Conservation (phyloP, 495 filamentous ascomycete species). For the Cudoniella acicularis region DNA sequence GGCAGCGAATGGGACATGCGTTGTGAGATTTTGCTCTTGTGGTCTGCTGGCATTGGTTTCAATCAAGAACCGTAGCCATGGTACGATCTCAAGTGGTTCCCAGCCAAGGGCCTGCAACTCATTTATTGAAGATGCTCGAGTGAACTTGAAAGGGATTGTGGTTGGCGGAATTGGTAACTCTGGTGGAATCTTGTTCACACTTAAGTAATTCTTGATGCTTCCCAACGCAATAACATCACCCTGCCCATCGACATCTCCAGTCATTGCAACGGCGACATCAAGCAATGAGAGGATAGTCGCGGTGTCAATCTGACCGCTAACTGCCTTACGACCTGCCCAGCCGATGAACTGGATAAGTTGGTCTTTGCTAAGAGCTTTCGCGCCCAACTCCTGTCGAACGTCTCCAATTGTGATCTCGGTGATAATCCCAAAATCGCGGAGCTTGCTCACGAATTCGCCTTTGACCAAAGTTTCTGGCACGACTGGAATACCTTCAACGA, state of each 20-base stretch:
- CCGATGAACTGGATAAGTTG: constrained; percentile 78
- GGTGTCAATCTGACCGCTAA: constrained; percentile 62
- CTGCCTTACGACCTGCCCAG: constrained; percentile 71
- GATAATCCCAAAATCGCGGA: constrained; percentile 76
- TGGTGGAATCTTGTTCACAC: constrained; percentile 67
- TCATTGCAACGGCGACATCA: constrained; percentile 73
- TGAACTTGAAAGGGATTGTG: constrained; percentile 75
- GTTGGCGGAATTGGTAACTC: constrained; percentile 79
- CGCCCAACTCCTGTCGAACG: constrained; percentile 73
- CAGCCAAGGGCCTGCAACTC: constrained; percentile 79
- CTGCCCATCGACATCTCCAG: constrained; percentile 56
- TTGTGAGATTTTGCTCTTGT: constrained; percentile 58
- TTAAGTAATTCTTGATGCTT: constrained; percentile 70
- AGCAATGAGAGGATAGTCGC: constrained; percentile 61
- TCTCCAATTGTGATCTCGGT: constrained; percentile 82
- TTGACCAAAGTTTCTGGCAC: constrained; percentile 70
- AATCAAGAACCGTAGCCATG: constrained; percentile 79
- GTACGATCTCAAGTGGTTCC: constrained; percentile 72
- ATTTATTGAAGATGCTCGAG: constrained; percentile 37
- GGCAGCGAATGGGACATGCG: constrained; percentile 68
- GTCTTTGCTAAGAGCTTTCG: constrained; percentile 66
- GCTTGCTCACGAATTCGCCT: constrained; percentile 66
- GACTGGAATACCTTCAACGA: constrained; percentile 87
- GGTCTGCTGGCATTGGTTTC: constrained; percentile 45
- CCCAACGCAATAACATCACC: constrained; percentile 71